phyloP scores from a whole-genome alignment of 257 asterid genomes.

The Nicotiana benthamiana region DNA sequence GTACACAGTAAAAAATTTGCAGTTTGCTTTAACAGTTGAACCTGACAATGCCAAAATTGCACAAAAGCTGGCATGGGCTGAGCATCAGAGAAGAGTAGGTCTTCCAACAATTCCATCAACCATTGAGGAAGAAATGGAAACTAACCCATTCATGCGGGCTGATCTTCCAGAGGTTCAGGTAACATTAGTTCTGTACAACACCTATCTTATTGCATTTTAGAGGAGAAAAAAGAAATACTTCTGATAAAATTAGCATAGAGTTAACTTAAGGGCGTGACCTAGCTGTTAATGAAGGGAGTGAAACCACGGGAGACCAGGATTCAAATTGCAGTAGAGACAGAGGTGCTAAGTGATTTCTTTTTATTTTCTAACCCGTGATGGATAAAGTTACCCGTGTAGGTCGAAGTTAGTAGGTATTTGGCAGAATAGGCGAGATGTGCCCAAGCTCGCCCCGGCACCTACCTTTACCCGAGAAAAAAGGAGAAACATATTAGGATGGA shows the following conservation, averaged over 20 bases:
- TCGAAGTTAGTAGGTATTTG: not conserved
- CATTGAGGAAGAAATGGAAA: slow-evolving; percentile 73
- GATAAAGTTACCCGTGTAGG: not conserved
- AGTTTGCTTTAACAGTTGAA: slow-evolving; percentile 69
- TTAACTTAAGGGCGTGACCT: not conserved
- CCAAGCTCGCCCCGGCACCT: not conserved
- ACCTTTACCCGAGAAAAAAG: not conserved
- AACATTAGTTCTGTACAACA: not conserved
- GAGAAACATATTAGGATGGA: not conserved
- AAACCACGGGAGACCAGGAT: not conserved
- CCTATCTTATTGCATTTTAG: not conserved
- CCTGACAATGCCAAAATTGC: slow-evolving; percentile 56
- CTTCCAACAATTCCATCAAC: slow-evolving; percentile 93
- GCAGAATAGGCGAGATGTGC: not conserved
- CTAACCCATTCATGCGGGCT: slow-evolving; percentile 91
- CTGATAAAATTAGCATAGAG: not conserved
- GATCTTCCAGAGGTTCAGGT: slow-evolving; percentile 89
- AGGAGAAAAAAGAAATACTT: not conserved
- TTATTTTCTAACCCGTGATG: not conserved
- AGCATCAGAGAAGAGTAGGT: slow-evolving; percentile 23
- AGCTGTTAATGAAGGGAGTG: not conserved
- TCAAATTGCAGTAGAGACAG: not conserved
- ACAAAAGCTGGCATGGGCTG: slow-evolving; percentile 32
- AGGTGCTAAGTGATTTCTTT: not conserved
- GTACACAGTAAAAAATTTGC: slow-evolving; percentile 62